Evolutionary conservation across 805 yeast genomes (phyloP).

Genomic region (Saccharomyces paradoxus): DNA sequence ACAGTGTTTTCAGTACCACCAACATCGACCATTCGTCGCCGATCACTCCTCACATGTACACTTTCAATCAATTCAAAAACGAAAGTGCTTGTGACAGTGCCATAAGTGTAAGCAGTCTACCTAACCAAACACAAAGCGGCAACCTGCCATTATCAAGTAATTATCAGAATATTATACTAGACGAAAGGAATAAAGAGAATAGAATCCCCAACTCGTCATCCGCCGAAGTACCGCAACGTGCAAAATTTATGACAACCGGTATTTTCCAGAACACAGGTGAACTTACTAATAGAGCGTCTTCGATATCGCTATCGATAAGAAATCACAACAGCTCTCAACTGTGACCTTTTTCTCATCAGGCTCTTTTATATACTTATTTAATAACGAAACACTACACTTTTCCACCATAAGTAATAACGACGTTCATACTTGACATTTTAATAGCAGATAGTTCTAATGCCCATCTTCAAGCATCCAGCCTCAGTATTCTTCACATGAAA

Average conservation of each 20-base stretch:
- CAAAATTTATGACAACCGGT: slow-evolving; percentile 24
- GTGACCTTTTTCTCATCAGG: not conserved
- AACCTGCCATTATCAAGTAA: not conserved
- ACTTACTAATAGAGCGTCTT: slow-evolving; percentile 22
- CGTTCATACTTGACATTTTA: not conserved
- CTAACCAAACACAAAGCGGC: slow-evolving; percentile 3
- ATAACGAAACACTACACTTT: not conserved
- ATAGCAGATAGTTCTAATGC: not conserved
- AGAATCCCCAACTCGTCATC: slow-evolving; percentile 10
- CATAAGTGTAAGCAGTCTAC: slow-evolving; percentile 23
- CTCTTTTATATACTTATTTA: not conserved
- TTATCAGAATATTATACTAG: slow-evolving; percentile 1
- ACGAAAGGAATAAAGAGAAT: slow-evolving; percentile 18
- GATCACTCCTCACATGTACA: slow-evolving; percentile 28
- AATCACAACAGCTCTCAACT: slow-evolving; percentile 5
- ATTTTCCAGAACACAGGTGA: slow-evolving; percentile 18
- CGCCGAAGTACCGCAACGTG: slow-evolving; percentile 23
- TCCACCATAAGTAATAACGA: not conserved
- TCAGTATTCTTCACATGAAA: not conserved
- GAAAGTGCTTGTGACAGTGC: slow-evolving; percentile 24
- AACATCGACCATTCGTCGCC: slow-evolving; percentile 22
- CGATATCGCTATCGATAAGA: slow-evolving; percentile 19
- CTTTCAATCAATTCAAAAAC: slow-evolving; percentile 22
- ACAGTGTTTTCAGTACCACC: slow-evolving; percentile 23
- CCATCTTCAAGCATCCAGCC: not conserved